Base-by-base conservation (phyloP, 2,329 filamentous ascomycete species). In the Fusarium kyushuense region DNA sequence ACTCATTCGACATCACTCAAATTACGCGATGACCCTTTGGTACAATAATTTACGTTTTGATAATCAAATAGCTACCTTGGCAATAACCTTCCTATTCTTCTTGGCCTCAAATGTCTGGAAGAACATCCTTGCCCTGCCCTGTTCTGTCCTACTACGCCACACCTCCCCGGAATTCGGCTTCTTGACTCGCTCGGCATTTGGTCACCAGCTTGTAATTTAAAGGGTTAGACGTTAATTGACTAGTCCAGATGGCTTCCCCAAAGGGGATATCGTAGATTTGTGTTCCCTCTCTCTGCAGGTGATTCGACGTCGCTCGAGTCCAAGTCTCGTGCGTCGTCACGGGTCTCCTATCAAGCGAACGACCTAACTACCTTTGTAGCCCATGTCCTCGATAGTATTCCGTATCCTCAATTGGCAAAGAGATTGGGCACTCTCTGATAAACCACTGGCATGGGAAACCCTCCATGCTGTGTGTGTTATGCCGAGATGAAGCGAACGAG, bases 261-360 rank as follows among this genome's bases (percentile, higher is more conserved):
- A 65, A 54, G 43, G 41, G 58, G 51, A 63, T 58, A 63, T 56
- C 55, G 60, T 71, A 54, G 63, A 49, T 30, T 57, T 61, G 46
- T 63, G 56, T 47, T 43, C 59, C 33, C 51, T 49, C 54, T n/a
- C 13, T 25, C 69, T 72, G 71, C 71, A 71, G 58, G 65, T 73
- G 65, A 71, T 74, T 68, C 49, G 49, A 54, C 42, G 53, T 52
- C n/a, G 41, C 54, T 60, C 52, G 49, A 51, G 54, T 56, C 47
- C 40, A 63, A 49, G 70, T 72, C 70, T 72, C 67, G 70, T 72
- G 70, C 70, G 52, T 53, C 62, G 58, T 72, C 70, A 72, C 67
- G 62, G 61, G 68, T 55, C 45, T 46, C 46, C 56, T 43, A 42
- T 40, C 35, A 63, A 58, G 17, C 32, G 41, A 67, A 46, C 23